Base-by-base conservation (phyloP, 2,329 filamentous ascomycete species). In the Coleophoma crateriformis region DNA sequence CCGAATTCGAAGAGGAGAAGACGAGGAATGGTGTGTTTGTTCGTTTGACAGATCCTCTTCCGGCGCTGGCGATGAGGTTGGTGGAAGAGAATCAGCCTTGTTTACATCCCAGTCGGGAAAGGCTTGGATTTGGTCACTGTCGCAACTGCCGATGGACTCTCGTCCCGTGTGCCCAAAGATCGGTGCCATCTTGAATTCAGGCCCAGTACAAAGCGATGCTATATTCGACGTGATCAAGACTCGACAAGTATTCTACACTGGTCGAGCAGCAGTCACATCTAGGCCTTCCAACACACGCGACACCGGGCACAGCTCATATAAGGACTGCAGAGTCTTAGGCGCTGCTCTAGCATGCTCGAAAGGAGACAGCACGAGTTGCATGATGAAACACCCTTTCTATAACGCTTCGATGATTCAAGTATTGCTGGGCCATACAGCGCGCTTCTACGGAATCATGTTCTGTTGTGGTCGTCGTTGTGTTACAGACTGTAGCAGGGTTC, bases 301-400 rank as follows among this genome's bases (percentile, higher is more conserved):
- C 39, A 8, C 42, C 34, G 37, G 38, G 27, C 20, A 13, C 20
- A 40, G 45, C 33, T 42, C 19, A 13, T 27, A 27, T 27, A 13
- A 40, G 37, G 14, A 40, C 54, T 53, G 49, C 49, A 51, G 52
- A 50, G 33, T 42, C 32, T 17, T 47, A 33, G 39, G 40, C 37
- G 41, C 45, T 38, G 38, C 22, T 33, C 35, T 10, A 38, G 35
- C 10, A 43, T 27, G 45, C 49, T 50, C 48, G 17, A 45, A 34
- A 32, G 22, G 33, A 46, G 43, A 35, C 44, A 33, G 32, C 44
- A 27, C 47, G 49, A 32, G 27, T 38, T 53, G 54, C 54, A 56
- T 57, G 51, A 52, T 55, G 54, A 58, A 58, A 58, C 54, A 45
- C 22, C 22, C 43, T 45, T 51, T 52, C 44, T 33, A 38, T 47